A percentile compares a stretch with the other conserved stretches of the same genome.
Evolutionary conservation across 2,329 filamentous ascomycete genomes (phyloP).

Genomic region (Diaporthe destruens): DNA sequence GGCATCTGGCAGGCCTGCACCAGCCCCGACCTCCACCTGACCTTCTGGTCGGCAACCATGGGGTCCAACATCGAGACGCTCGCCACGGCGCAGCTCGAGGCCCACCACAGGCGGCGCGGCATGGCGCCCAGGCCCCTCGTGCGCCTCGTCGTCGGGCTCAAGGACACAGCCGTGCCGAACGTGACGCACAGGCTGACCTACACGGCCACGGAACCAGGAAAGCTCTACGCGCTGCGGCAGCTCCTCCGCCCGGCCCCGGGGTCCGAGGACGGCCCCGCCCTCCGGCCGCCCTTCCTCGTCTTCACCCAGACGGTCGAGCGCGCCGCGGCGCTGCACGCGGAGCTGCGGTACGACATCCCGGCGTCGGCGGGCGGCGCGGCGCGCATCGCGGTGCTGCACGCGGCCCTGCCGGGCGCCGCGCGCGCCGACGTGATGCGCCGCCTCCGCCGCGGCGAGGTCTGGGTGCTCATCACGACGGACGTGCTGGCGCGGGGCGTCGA

Average conservation of each 20-base stretch:
- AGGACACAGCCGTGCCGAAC: slow-evolving; percentile 94
- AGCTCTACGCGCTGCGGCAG: slow-evolving; percentile 90
- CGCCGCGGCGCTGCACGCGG: slow-evolving; percentile 86
- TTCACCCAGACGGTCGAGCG: slow-evolving; percentile 97
- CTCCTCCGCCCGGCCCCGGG: slow-evolving; percentile 81
- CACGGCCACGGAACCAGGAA: slow-evolving; percentile 92
- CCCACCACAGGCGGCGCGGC: slow-evolving; percentile 59
- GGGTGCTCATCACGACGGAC: slow-evolving; percentile 97
- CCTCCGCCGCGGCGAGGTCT: slow-evolving; percentile 92
- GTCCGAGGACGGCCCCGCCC: slow-evolving; percentile 65
- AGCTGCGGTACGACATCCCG: slow-evolving; percentile 95
- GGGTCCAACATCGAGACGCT: slow-evolving; percentile 90
- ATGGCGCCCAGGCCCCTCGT: slow-evolving; percentile 68
- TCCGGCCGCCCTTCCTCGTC: slow-evolving; percentile 91
- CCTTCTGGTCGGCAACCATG: slow-evolving; percentile 97
- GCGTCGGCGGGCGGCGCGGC: slow-evolving; percentile 85
- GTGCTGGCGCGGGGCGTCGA: slow-evolving; percentile 92
- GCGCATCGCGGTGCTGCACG: slow-evolving; percentile 91
- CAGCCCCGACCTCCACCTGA: slow-evolving; percentile 76
- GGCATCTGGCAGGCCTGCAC: slow-evolving; percentile 85
- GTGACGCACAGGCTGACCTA: slow-evolving; percentile 91
- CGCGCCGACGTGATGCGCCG: slow-evolving; percentile 87
- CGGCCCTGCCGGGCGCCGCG: slow-evolving; percentile 80
- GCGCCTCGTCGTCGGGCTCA: slow-evolving; percentile 92
- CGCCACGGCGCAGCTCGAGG: slow-evolving; percentile 74